Evolutionary conservation across 352 stramenopile species (phyloP).

Genomic region (Thalassiosira hispida): DNA sequence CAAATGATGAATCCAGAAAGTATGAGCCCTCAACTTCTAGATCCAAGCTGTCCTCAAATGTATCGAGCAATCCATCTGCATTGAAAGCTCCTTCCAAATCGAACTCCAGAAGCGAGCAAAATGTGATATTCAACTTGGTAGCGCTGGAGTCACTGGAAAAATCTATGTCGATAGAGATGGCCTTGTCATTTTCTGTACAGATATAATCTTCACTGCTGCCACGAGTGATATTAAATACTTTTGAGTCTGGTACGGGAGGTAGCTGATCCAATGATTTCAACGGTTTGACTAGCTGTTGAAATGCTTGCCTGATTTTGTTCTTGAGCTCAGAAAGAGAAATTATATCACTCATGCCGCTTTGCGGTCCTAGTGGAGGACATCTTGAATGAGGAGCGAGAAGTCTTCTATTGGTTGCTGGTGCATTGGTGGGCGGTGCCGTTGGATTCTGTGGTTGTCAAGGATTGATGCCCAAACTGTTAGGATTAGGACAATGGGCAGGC

Average conservation of each 20-base stretch:
- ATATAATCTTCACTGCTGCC: too few relatives aligned
- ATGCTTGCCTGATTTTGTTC: conserved; percentile 26
- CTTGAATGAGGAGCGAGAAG: not conserved
- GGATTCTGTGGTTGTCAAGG: too few relatives aligned
- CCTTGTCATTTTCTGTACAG: conserved; percentile 33
- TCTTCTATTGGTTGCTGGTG: not conserved
- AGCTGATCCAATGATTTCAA: not conserved
- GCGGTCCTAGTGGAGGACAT: too few relatives aligned
- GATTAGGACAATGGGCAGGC: too few relatives aligned
- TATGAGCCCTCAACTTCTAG: conserved; percentile 19
- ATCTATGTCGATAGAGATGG: conserved; percentile 51
- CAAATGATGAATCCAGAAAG: conserved; percentile 33
- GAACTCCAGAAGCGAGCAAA: conserved; percentile 46
- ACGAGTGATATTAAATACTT: conserved; percentile 14
- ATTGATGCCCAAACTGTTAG: too few relatives aligned
- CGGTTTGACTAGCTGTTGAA: conserved; percentile 21
- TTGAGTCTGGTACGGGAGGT: conserved; percentile 21
- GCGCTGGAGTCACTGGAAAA: not conserved
- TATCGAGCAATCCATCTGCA: conserved; percentile 24
- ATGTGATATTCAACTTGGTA: conserved; percentile 20
- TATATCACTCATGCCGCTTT: too few relatives aligned
- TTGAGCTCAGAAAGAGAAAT: conserved; percentile 34
- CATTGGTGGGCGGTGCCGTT: too few relatives aligned
- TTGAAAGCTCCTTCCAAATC: conserved; percentile 20
- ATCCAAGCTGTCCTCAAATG: conserved; percentile 27